Conservation (phyloP, 768 basidiomycete genomes). For the Phaffia australis region DNA sequence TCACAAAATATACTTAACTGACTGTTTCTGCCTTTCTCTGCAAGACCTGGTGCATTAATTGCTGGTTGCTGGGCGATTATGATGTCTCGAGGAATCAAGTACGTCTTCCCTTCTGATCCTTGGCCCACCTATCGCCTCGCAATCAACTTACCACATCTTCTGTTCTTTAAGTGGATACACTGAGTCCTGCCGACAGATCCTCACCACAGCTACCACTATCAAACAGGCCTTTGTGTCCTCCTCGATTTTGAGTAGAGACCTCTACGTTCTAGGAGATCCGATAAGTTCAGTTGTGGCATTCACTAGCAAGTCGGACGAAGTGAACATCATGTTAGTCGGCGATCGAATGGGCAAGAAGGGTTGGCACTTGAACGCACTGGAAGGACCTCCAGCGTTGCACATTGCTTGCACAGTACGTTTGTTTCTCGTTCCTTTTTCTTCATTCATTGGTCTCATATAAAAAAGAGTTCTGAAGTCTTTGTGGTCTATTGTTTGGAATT, state of each 20-base stretch:
- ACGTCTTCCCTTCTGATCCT: conserved; percentile 1
- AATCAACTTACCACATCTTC: neutral
- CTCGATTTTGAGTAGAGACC: conserved; percentile 46
- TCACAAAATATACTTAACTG: neutral
- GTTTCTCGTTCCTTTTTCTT: neutral
- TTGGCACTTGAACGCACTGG: conserved; percentile 72
- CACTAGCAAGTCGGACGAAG: conserved; percentile 47
- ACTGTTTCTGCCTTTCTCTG: neutral
- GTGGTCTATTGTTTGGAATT: neutral
- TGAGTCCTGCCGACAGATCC: conserved; percentile 70
- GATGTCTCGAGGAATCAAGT: conserved; percentile 41
- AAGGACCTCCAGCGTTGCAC: conserved; percentile 70
- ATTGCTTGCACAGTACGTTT: conserved; percentile 78
- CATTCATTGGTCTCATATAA: neutral
- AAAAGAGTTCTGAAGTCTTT: neutral
- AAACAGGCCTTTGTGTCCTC: conserved; percentile 43
- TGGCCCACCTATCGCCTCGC: too few relatives aligned
- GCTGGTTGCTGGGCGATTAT: conserved; percentile 96
- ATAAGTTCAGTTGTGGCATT: conserved; percentile 87
- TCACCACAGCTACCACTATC: conserved; percentile 52
- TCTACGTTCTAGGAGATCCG: conserved; percentile 81
- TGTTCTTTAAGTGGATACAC: conserved; percentile 60
- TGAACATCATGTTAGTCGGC: conserved; percentile 79
- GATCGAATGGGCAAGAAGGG: conserved; percentile 75
- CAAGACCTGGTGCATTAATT: conserved; percentile 77